Evolutionary conservation across 768 basidiomycete species (phyloP).

Genomic region (Tulasnella sp.): DNA sequence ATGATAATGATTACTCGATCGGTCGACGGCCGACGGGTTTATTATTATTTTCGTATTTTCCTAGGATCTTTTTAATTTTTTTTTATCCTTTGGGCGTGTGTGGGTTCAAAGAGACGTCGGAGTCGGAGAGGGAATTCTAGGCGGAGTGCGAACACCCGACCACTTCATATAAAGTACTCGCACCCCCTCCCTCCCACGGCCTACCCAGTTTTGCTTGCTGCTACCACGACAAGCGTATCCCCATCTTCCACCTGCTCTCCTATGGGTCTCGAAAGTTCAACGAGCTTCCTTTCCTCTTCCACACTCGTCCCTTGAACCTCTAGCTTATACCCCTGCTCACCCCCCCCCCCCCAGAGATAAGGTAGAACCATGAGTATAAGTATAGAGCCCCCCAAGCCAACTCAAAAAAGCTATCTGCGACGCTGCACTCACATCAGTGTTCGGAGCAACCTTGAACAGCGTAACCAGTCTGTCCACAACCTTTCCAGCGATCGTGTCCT

Average conservation of each 20-base stretch:
- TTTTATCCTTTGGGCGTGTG: not conserved
- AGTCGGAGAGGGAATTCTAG: conserved; percentile 7
- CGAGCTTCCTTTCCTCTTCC: not conserved
- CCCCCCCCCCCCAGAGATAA: not conserved
- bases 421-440: conserved; percentile 6
- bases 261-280: conserved; percentile 5
- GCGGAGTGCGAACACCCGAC: not conserved
- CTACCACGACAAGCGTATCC: conserved; percentile 4
- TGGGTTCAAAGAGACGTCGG: not conserved
- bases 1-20: not conserved
- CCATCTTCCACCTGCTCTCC: conserved; percentile 20
- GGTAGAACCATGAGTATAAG: not conserved
- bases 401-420: not conserved
- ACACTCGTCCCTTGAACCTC: conserved; percentile 4
- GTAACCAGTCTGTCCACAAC: conserved; percentile 7
- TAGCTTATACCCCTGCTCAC: not conserved
- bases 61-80: not conserved
- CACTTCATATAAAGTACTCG: not conserved
- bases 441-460: conserved; percentile 3
- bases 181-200: not conserved
- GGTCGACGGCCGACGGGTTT: not conserved
- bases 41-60: not conserved
- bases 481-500: conserved; percentile 13
- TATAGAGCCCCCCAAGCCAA: not conserved
- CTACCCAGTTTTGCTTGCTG: not conserved